Evolutionary conservation across 2,329 filamentous ascomycete genomes (phyloP).

Genomic region (Chaetomiaceae sp.): DNA sequence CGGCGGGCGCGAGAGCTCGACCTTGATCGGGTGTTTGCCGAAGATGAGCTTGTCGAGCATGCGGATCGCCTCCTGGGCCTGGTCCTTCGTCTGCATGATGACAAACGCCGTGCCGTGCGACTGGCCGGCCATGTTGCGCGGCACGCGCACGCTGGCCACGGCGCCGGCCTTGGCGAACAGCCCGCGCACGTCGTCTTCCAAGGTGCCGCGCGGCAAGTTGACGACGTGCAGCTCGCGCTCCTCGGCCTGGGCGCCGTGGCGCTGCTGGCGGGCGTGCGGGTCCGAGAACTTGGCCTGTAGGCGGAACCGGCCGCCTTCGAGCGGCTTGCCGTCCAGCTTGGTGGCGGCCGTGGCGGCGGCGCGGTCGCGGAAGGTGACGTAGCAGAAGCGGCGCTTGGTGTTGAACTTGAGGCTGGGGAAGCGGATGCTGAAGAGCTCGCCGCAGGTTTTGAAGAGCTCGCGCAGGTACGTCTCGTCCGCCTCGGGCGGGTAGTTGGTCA

Average conservation of each 20-base stretch:
- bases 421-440: conserved; percentile 76
- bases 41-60: conserved; percentile 67
- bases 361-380: conserved; percentile 74
- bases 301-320: conserved; percentile 63
- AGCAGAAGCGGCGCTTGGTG: conserved; percentile 86
- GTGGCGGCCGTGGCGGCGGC: conserved; percentile 66
- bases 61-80: conserved; percentile 59
- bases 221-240: conserved; percentile 78
- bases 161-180: conserved; percentile 71
- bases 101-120: conserved; percentile 77
- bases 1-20: conserved; percentile 52
- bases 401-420: conserved; percentile 91
- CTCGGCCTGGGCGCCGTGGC: conserved; percentile 76
- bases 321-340: conserved; percentile 61
- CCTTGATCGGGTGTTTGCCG: conserved; percentile 59
- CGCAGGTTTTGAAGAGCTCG: conserved; percentile 64
- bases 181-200: conserved; percentile 62
- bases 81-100: conserved; percentile 64
- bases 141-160: conserved; percentile 65
- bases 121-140: conserved; percentile 59
- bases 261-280: conserved; percentile 68
- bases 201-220: conserved; percentile 56
- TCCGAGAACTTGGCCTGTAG: conserved; percentile 80
- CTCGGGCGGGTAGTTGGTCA: conserved; percentile 80
- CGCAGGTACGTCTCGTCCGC: conserved; percentile 67